Conservation (phyloP, 345 rosid species). For the Acer yangbiense region DNA sequence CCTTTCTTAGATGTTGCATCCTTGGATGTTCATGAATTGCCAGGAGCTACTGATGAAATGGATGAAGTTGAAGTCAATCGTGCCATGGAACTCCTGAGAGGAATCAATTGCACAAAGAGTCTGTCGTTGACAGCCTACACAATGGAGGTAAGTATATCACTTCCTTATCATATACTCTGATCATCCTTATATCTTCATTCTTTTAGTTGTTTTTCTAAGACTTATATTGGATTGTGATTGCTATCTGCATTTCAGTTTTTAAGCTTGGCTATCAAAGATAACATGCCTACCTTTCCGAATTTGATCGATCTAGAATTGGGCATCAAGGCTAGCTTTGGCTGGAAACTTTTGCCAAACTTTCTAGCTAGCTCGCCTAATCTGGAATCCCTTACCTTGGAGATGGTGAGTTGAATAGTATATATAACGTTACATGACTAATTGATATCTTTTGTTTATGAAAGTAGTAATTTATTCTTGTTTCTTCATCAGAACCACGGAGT, state of each 20-base stretch:
- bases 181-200: not conserved
- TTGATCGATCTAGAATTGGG: not conserved
- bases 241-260: not conserved
- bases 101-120: not conserved
- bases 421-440: not conserved
- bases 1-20: not conserved
- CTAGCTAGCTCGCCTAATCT: conserved; percentile 6
- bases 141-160: not conserved
- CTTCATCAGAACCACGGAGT: not conserved
- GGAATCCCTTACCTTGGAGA: not conserved
- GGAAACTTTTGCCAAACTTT: not conserved
- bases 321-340: not conserved
- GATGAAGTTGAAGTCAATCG: not conserved
- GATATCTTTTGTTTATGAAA: not conserved
- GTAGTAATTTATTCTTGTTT: not conserved
- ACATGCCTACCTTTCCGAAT: conserved; percentile 7
- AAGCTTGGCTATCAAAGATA: not conserved
- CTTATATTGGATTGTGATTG: not conserved
- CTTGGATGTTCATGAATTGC: not conserved
- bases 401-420: not conserved
- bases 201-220: not conserved
- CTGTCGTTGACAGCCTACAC: not conserved
- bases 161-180: not conserved
- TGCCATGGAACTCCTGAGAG: conserved; percentile 1
- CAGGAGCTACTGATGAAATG: too few species aligned